Evolutionary conservation across 768 basidiomycete genomes (phyloP), one percentile per base, ranked within the genome.

Genomic region (Hygrophorus pudorinus): DNA sequence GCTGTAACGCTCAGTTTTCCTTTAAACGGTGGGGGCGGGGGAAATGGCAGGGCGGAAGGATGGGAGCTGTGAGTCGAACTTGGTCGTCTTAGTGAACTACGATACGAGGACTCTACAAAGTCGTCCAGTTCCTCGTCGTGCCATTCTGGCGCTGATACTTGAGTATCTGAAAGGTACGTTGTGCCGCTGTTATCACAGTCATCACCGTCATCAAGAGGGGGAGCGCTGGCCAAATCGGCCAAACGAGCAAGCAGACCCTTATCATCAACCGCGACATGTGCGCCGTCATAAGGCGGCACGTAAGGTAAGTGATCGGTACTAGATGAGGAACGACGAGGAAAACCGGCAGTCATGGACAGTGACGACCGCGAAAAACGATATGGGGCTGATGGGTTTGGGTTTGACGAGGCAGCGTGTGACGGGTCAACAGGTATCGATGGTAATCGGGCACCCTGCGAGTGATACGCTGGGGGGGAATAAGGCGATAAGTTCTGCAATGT

Each of bases 221-320:
- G 79, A 14, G 68, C 68, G 48, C 76, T 79, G 29, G 73, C 76
- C 24, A 75, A 49, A 29, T 65, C 65, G 1, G 65, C 70, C 33
- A 81, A 63, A 28, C 67, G 70, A 18, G 74, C 76, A 33, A 82
- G 66, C n/a, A 72, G 49, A 0, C 62, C 55, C 55, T 82, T 82
- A 58, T 82, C 80, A 55, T 82, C 80, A 1, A 71, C 79, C 13
- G 80, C 79, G 38, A 82, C 64, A 54, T 82, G 79, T n/a, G 74
- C 79, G 13, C 61, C 61, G 39, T 61, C 61, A 17, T 56, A 30
- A 11, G 59, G 53, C 12, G 59, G 53, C 12, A 51, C 28, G 41
- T 68, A 67, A 14, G 56, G 54, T 24, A 54, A 53, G 3, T 50
- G 53, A 45, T 56, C 53, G n/a, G 53, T 48, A 12, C 45, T 20